Evolutionary conservation across 768 basidiomycete genomes (phyloP), one percentile per base, ranked within the genome.

Genomic region (Harrya chromipes): DNA sequence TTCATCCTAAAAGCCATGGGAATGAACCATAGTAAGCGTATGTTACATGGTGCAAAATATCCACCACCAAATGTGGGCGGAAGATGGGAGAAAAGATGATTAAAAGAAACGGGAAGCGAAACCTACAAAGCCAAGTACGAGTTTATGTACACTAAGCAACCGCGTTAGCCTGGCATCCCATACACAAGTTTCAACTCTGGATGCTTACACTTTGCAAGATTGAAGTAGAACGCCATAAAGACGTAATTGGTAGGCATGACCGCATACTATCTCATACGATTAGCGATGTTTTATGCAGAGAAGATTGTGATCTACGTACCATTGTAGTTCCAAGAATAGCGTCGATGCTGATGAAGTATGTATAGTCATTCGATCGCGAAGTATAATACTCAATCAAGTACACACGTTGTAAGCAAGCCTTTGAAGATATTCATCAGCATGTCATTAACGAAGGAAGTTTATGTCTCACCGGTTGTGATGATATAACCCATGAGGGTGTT

Each of bases 171-270:
- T 17, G 9, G 24, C 11, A 11, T 8, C 10, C 7, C 2, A 3
- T n/a, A 23, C 17, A 34, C 13, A 20, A 1, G 37, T 36, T 26
- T 26, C 27, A 6, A 39, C 0, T 17, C 8, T 34, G 9, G 34
- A 9, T n/a, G 53, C 79, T 54, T 41, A 80, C 80, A 55, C 63
- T 82, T 81, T 63, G 77, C 76, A 29, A 81, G 63, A 16, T 75
- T 66, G 29, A 82, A 70, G 54, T 80, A 80, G 55, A 79, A 76
- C 1, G 65, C 78, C 73, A 81, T 58, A 67, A 79, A 81, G 47
- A 82, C 68, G 58, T 79, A 76, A 49, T 79, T 83, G 31, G 69
- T 49, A 0, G 80, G 81, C 81, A 83, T 82, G 2, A 70, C 64
- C 26, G 70, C 64, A 52, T 77, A 81, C 53, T 71, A 47, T 43